A percentile compares a stretch with the other conserved stretches of the same genome.
Conservation (phyloP, 1,284 basidiomycete genomes). For the Puccinia novopanici region DNA sequence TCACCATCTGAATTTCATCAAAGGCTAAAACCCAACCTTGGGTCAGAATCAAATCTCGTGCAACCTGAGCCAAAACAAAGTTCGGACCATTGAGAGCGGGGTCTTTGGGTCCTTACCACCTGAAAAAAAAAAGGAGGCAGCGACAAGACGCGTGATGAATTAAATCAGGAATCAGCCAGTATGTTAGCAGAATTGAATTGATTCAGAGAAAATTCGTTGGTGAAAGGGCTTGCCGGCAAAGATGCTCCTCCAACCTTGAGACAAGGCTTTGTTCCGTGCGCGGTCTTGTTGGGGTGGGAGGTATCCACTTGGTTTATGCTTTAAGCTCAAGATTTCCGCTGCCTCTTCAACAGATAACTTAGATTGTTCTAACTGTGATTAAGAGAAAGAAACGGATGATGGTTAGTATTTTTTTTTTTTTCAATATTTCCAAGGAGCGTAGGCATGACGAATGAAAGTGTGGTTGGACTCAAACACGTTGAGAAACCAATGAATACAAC, state of each 20-base stretch:
- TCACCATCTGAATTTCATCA: constrained; percentile 67
- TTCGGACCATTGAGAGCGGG: constrained; percentile 61
- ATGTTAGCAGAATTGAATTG: constrained; percentile 27
- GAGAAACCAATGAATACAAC: constrained; percentile 69
- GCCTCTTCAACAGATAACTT: constrained; percentile 56
- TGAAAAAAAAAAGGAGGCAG: constrained; percentile 59
- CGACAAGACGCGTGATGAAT: constrained; percentile 59
- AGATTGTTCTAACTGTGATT: constrained; percentile 16
- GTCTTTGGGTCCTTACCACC: constrained; percentile 60
- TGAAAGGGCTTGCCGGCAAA: constrained; percentile 17
- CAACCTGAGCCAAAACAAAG: constrained; percentile 56
- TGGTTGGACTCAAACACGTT: constrained; percentile 62
- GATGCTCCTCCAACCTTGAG: constrained; percentile 43
- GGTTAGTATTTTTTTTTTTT: neutral
- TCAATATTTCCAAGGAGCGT: neutral
- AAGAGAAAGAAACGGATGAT: constrained; percentile 34
- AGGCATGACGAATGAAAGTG: neutral
- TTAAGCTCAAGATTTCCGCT: constrained; percentile 53
- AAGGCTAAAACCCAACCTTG: constrained; percentile 68
- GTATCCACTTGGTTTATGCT: constrained; percentile 59
- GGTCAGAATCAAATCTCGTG: constrained; percentile 61
- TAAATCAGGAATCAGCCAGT: constrained; percentile 52
- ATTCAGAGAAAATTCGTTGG: too few relatives aligned
- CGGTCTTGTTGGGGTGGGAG: constrained; percentile 58
- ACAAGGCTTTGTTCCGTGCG: constrained; percentile 52